Percentiles rank a stretch among this genome's conserved stretches.
phyloP scores from a whole-genome alignment of 2,329 filamentous ascomycete genomes.

The Endoconidiophora laricicola region DNA sequence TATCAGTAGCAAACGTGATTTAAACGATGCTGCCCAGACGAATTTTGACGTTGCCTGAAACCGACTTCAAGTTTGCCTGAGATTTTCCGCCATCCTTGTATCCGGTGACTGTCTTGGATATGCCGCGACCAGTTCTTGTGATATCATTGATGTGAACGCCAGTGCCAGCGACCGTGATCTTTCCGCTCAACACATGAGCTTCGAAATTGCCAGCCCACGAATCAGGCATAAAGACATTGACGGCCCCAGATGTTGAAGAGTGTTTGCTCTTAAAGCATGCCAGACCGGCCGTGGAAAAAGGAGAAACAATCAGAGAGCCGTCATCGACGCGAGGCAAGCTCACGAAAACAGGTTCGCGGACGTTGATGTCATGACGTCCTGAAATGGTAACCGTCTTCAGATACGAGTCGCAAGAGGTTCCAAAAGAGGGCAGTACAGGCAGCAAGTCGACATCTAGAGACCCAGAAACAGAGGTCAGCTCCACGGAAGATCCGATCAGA shows the following conservation, averaged over 20 bases:
- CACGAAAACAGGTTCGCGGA: not conserved
- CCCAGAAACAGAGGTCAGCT: not conserved
- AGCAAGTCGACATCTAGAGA: not conserved
- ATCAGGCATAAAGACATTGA: not conserved
- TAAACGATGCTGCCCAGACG: not conserved
- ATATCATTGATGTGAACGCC: not conserved
- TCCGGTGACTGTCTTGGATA: not conserved
- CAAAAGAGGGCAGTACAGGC: not conserved
- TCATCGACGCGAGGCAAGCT: not conserved
- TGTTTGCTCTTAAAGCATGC: constrained; percentile 5
- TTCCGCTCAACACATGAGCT: not conserved
- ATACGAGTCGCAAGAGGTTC: not conserved
- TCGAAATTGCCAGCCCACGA: constrained; percentile 2
- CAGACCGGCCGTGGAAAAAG: not conserved
- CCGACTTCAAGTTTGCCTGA: not conserved
- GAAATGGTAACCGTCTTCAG: not conserved
- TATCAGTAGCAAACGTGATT: too few species aligned
- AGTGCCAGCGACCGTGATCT: not conserved
- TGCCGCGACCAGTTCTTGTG: not conserved
- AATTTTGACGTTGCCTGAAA: constrained; percentile 1
- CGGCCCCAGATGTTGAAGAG: not conserved
- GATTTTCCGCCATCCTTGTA: not conserved
- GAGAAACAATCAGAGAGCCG: not conserved
- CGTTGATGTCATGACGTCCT: not conserved
- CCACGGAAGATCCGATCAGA: not conserved